Base-by-base conservation (phyloP, 1,139 yeast species). In the Torulaspora globosa region DNA sequence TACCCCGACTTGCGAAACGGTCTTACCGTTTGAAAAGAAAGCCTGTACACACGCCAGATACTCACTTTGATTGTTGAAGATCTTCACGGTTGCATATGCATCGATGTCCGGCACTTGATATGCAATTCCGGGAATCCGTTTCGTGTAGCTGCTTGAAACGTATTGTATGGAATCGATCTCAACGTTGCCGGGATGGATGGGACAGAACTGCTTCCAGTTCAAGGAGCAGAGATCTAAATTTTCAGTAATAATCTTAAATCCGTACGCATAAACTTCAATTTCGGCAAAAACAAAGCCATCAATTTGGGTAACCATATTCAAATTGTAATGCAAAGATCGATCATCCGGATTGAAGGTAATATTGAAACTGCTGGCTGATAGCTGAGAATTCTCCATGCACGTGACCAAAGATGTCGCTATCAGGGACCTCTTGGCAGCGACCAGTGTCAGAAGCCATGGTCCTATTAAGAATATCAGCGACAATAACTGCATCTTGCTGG, bases 71-170 rank as follows among this genome's bases (percentile, higher is more conserved):
- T 75, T 74, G 19, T 76, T 67, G 30, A 62, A 58, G 32, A 81
- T 71, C 36, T 59, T 57, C 14, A 84, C 73, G 62, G 79, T 78
- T 6, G 75, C 87, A 49, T 78, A 77, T 0, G 90, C 90, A 62
- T 84, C 94, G 48, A 84, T 78, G 66, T 84, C 89, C 0, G 94
- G 94, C 44, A 84, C 90, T 14, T 70, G 71, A 61, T 77, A 84
- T 2, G 92, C 86, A 49, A 84, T 82, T 4, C 80, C 83, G 0
- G 92, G 94, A 50, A 84, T 76, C 63, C 68, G 65, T 14, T 70
- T 60, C 15, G 72, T 76, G 54, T 77, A 77, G 5, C 59, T 55
- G 14, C 67, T 53, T 33, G 74, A 65, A 43, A 84, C 73, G 56
- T 80, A 79, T 63, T 80, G 75, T 49, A 82, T 69, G 35, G 88